Base-by-base conservation (phyloP, 1,284 basidiomycete species). In the Marasmius sp. region DNA sequence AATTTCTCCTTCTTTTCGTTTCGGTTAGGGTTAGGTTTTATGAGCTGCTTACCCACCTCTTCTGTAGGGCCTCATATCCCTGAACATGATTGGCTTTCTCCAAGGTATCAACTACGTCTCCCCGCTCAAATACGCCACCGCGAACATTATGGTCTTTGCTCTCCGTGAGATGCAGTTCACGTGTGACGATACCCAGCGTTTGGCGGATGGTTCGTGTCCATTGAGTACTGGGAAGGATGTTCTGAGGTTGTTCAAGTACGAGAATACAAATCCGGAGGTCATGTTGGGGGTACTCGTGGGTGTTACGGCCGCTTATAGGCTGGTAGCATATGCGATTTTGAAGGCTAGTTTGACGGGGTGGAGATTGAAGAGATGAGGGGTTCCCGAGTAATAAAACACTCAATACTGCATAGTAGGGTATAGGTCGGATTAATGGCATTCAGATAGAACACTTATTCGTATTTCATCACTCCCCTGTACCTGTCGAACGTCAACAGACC, bases 401-500 rank as follows among this genome's bases (percentile, higher is more conserved):
- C 27, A 27, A 27, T 5, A 27, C 27, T 27, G 27, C 27, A 27
- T 27, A 27, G 27, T 27, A 27, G 5, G 5, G 27, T 27, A 27
- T 27, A 27, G 27, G 5, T 27, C 5, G 27, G 27, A 27, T 5
- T 27, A 27, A 27, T 27, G 27, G 27, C 39, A 20, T 56, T 20
- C 37, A 37, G 4, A 22, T 12, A 6, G n/a, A 34, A 34, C 33
- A 68, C 68, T 60, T 71, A 63, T 67, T 77, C 60, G 61, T 79
- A 56, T 72, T n/a, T n/a, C n/a, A n/a, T n/a, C n/a, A n/a, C n/a
- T n/a, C n/a, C n/a, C n/a, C n/a, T n/a, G n/a, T n/a, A n/a, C n/a
- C n/a, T n/a, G n/a, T n/a, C n/a, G n/a, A n/a, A n/a, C n/a, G n/a
- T n/a, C n/a, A n/a, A n/a, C n/a, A n/a, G n/a, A n/a, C n/a, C n/a